Conservation (phyloP, 1,284 basidiomycete genomes). For the Rhodotorula sp. region DNA sequence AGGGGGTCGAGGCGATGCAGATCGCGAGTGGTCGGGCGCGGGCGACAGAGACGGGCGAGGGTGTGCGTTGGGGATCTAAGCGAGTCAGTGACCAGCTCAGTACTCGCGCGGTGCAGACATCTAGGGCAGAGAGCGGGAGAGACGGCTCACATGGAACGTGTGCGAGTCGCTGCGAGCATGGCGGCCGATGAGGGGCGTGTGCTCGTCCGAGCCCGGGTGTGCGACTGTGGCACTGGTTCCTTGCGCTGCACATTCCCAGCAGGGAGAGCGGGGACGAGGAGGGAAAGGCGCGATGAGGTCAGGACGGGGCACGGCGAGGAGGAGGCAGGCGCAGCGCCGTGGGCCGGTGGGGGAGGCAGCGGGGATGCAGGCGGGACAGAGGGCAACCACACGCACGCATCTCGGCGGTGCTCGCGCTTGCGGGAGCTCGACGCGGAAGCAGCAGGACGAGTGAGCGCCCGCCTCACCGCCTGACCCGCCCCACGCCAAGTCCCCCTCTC, state of each 20-base stretch:
- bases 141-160: constrained; percentile 5
- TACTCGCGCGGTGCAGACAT: too few species aligned
- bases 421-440: too few species aligned
- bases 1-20: neutral
- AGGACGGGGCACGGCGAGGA: neutral
- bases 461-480: too few species aligned
- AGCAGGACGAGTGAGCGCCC: too few species aligned
- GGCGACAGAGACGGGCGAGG: constrained; percentile 19
- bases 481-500: too few species aligned
- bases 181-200: constrained; percentile 16
- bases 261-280: neutral
- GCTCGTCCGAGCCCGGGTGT: constrained; percentile 11
- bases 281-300: neutral
- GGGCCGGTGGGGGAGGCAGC: too few species aligned
- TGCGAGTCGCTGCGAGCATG: neutral
- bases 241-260: neutral
- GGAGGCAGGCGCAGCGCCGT: too few species aligned
- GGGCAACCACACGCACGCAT: too few species aligned
- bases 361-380: too few species aligned
- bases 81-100: constrained; percentile 3
- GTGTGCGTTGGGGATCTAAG: constrained; percentile 34
- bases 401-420: too few species aligned
- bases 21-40: neutral
- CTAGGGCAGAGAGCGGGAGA: too few species aligned
- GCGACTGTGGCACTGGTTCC: neutral